These are phyloP conservation scores for Monosporascus cannonballus DNA, from an alignment of 2,329 filamentous ascomycete genomes.

Conservation along the genomic window DNA sequence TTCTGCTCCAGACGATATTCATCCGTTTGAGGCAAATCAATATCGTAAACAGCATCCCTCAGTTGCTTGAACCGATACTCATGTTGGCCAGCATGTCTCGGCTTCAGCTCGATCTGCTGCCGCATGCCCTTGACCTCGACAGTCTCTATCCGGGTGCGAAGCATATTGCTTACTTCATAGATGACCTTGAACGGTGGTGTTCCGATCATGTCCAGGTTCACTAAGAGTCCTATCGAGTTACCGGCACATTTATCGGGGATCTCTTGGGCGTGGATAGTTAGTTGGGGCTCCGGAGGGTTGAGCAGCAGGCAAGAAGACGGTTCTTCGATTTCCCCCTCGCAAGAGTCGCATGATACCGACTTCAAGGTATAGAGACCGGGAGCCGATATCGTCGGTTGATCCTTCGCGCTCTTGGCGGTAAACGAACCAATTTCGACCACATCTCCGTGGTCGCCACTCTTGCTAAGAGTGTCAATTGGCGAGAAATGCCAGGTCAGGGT, in stretches of 20 bases:
- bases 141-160: conserved; percentile 45
- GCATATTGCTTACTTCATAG: conserved; percentile 66
- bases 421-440: conserved; percentile 52
- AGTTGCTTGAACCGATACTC: conserved; percentile 79
- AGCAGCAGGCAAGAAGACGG: conserved; percentile 88
- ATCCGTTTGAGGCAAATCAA: conserved; percentile 29
- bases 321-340: conserved; percentile 82
- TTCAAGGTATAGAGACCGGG: conserved; percentile 84
- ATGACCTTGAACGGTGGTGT: conserved; percentile 84
- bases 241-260: conserved; percentile 94
- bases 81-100: conserved; percentile 75
- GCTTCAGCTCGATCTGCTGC: conserved; percentile 78
- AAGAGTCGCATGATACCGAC: conserved; percentile 73
- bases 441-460: conserved; percentile 63
- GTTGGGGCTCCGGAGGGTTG: conserved; percentile 81
- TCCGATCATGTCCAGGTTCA: conserved; percentile 84
- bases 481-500: conserved; percentile 78
- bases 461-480: conserved; percentile 61
- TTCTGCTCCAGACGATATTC: conserved; percentile 64
- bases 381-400: conserved; percentile 63
- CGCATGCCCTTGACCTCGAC: conserved; percentile 64
- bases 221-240: conserved; percentile 82
- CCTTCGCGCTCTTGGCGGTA: conserved; percentile 53
- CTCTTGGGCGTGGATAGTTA: conserved; percentile 68
- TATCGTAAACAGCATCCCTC: conserved; percentile 74